Evolutionary conservation across 495 filamentous ascomycete species (phyloP), one percentile per base, ranked within the genome.

Genomic region (Penicillium manginii): DNA sequence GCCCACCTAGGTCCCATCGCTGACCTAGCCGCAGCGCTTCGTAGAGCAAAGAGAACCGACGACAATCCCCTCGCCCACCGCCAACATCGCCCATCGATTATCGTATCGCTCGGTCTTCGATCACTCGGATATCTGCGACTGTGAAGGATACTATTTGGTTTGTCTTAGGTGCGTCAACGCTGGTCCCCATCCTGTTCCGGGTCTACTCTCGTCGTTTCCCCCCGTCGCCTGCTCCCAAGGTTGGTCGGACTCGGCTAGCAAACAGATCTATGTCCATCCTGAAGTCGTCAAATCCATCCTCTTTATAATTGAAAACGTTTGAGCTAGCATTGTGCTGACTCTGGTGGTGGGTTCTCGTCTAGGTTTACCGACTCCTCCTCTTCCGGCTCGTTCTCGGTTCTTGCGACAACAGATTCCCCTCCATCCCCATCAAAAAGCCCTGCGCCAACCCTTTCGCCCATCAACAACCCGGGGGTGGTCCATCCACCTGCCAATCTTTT

Each of bases 11-110:
- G 70, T 60, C 61, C 61, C 73, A 76, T 65, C 71, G 73, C 75
- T 78, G 73, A 77, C 75, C 70, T 73, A 67, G 69, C 69, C 69
- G 66, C 71, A 76, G 70, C 74, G 74, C 74, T 73, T 76, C 65
- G 68, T 73, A 73, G 70, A 73, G 60, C 64, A 71, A 54, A 64
- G 53, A 47, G 21, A 47, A 22, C 7, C 1, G 21, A 66, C 62
- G 60, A 66, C 65, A 63, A 65, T 65, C 69, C 61, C 62, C 69
- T 67, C 71, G 58, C 55, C 67, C 64, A 60, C 60, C 52, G 52
- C 40, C 62, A 47, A 61, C 59, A 56, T 40, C 57, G 60, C 57
- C 58, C 73, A 73, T 73, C 70, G 58, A 56, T 60, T 60, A 52
- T 55, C 50, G 59, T 55, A 57, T 57, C 19, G 40, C 63, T 18